Conservation (phyloP, 495 filamentous ascomycete genomes). For the Neurospora sp. region DNA sequence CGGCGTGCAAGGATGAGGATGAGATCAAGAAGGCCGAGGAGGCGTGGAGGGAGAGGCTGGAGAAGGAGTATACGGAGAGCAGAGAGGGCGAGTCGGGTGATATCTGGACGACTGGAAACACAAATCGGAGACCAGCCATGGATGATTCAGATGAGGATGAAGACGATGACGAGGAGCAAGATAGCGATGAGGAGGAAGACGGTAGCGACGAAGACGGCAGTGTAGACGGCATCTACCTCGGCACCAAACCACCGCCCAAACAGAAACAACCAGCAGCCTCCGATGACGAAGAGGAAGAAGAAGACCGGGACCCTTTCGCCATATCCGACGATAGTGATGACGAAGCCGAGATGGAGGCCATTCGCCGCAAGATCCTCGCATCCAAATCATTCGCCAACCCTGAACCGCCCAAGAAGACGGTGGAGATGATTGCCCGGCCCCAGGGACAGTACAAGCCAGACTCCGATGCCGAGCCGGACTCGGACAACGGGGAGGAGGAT, state of each 20-base stretch:
- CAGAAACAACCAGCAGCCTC: constrained; percentile 1
- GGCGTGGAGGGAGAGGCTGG: constrained; percentile 80
- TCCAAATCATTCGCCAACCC: constrained; percentile 79
- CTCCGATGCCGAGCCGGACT: constrained; percentile 63
- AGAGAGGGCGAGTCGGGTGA: constrained; percentile 57
- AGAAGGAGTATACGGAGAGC: constrained; percentile 77
- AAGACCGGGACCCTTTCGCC: constrained; percentile 53
- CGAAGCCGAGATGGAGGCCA: constrained; percentile 83
- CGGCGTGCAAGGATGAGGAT: constrained; percentile 69
- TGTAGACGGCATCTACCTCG: constrained; percentile 47
- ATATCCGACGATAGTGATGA: constrained; percentile 70
- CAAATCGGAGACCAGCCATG: constrained; percentile 49
- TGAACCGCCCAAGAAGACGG: constrained; percentile 36
- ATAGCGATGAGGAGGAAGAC: constrained; percentile 29
- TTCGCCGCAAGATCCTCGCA: constrained; percentile 69
- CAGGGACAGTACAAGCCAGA: constrained; percentile 44
- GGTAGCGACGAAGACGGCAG: constrained; percentile 17
- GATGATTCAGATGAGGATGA: constrained; percentile 48
- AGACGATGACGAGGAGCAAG: constrained; percentile 34
- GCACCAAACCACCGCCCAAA: constrained; percentile 37
- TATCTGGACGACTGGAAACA: constrained; percentile 78
- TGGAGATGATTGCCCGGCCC: constrained; percentile 47
- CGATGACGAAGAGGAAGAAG: constrained; percentile 9
- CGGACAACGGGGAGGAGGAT: constrained; percentile 54
- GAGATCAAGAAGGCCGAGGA: constrained; percentile 81